Conservation (phyloP, 768 basidiomycete species). For the Leucosporidium yakuticum region DNA sequence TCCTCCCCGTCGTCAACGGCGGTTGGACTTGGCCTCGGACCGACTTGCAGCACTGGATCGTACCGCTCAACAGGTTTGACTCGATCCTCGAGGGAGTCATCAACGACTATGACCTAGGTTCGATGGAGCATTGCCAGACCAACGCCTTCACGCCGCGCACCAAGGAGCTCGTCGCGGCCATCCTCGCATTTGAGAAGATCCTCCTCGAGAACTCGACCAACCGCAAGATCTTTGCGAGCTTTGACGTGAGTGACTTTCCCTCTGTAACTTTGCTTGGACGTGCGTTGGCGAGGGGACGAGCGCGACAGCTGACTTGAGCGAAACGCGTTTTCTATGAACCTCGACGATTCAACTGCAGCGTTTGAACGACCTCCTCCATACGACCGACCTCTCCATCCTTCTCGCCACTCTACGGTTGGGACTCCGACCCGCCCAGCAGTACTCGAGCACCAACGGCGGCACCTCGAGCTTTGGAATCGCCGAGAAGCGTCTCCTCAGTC, state of each 20-base stretch:
- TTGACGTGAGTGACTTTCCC: constrained; percentile 65
- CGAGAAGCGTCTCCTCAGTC: constrained; percentile 68
- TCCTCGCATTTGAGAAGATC: constrained; percentile 80
- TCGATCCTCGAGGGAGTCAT: constrained; percentile 74
- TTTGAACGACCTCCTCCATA: constrained; percentile 76
- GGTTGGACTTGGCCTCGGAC: constrained; percentile 91
- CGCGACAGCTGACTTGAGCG: background rate
- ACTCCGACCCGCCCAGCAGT: constrained; percentile 89
- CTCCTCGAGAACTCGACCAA: constrained; percentile 97
- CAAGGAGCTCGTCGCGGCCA: constrained; percentile 68
- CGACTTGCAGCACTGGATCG: constrained; percentile 94
- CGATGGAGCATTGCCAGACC: constrained; percentile 56
- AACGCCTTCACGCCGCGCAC: constrained; percentile 67
- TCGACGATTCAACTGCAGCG: constrained; percentile 52
- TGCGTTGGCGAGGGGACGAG: background rate
- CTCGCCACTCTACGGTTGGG: constrained; percentile 75
- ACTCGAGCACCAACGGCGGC: constrained; percentile 69
- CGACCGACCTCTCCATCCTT: constrained; percentile 82
- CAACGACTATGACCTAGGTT: constrained; percentile 75
- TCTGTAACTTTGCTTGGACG: background rate
- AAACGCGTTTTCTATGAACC: background rate
- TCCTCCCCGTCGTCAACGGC: constrained; percentile 52
- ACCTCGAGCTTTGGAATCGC: constrained; percentile 59
- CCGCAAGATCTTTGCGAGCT: constrained; percentile 89
- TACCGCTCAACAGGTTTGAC: constrained; percentile 93